Evolutionary conservation across 352 stramenopile genomes (phyloP).

Genomic region (Phytophthora cactorum): DNA sequence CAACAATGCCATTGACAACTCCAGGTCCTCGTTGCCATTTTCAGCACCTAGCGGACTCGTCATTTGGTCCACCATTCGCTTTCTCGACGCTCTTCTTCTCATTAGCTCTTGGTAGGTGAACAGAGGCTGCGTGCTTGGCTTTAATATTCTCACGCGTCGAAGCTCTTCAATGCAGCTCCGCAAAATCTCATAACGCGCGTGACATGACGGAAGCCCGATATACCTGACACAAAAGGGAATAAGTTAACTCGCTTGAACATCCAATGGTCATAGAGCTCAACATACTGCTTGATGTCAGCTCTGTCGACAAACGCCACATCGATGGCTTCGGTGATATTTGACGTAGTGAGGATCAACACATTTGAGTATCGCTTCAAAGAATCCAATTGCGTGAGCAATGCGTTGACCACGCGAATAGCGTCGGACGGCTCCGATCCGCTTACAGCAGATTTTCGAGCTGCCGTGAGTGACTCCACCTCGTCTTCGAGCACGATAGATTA

Average conservation of each 20-base stretch:
- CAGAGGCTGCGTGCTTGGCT: conserved; percentile 18
- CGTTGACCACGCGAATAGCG: conserved; percentile 93
- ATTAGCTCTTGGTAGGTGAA: conserved; percentile 37
- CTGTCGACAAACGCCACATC: conserved; percentile 94
- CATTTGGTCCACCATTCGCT: conserved; percentile 55
- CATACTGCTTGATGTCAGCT: conserved; percentile 93
- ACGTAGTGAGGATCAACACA: conserved; percentile 94
- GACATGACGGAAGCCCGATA: conserved; percentile 61
- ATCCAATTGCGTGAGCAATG: conserved; percentile 91
- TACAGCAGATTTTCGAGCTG: conserved; percentile 71
- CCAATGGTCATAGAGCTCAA: background rate
- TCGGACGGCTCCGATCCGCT: conserved; percentile 90
- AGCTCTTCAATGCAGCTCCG: conserved; percentile 86
- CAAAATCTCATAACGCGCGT: conserved; percentile 87
- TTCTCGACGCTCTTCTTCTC: conserved; percentile 35
- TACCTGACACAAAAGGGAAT: conserved; percentile 38
- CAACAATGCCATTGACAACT: conserved; percentile 44
- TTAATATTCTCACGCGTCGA: conserved; percentile 71
- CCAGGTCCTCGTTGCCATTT: conserved; percentile 18
- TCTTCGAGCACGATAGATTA: conserved; percentile 42
- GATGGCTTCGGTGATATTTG: conserved; percentile 92
- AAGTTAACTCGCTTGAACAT: background rate
- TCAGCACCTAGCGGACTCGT: conserved; percentile 7
- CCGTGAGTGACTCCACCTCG: conserved; percentile 93
- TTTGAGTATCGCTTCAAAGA: conserved; percentile 84